Conservation (phyloP, 164 flowering plant genomes). For the Magnolia changhungtana region DNA sequence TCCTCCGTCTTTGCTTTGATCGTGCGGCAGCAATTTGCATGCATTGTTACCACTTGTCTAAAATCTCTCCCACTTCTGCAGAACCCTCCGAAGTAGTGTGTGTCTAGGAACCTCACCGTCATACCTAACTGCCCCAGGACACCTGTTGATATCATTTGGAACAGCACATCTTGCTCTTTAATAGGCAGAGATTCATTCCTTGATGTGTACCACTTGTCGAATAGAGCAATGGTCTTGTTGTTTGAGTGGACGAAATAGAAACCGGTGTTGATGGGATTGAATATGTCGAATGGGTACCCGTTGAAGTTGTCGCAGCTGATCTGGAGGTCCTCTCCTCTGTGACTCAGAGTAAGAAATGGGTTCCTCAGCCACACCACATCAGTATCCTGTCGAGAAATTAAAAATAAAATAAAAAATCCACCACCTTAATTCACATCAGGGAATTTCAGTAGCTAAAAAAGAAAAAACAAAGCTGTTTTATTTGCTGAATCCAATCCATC, state of each 20-base stretch:
- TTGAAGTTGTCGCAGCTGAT: constrained; percentile 48
- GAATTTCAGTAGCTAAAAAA: not conserved
- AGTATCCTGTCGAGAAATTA: constrained; percentile 46
- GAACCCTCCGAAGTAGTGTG: constrained; percentile 58
- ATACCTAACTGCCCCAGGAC: constrained; percentile 24
- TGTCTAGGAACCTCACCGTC: constrained; percentile 35
- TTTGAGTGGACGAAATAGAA: constrained; percentile 57
- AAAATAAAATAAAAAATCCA: not conserved
- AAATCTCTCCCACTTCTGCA: constrained; percentile 46
- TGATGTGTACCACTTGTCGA: constrained; percentile 43
- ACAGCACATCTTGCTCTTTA: constrained; percentile 75
- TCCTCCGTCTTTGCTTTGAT: constrained; percentile 53
- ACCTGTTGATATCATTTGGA: constrained; percentile 24
- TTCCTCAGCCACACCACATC: constrained; percentile 72
- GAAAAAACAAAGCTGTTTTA: not conserved
- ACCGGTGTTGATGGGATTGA: constrained; percentile 51
- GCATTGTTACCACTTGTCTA: constrained; percentile 44
- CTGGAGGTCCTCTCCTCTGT: constrained; percentile 45
- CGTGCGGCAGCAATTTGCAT: constrained; percentile 68
- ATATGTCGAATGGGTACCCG: constrained; percentile 28
- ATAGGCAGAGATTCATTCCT: constrained; percentile 44
- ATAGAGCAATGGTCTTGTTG: constrained; percentile 51
- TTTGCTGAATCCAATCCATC: not conserved
- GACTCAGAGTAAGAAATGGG: constrained; percentile 38
- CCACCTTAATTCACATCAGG: not conserved